Evolutionary conservation across 2,329 filamentous ascomycete species (phyloP).

Genomic region (Stachybotrys echinatus): DNA sequence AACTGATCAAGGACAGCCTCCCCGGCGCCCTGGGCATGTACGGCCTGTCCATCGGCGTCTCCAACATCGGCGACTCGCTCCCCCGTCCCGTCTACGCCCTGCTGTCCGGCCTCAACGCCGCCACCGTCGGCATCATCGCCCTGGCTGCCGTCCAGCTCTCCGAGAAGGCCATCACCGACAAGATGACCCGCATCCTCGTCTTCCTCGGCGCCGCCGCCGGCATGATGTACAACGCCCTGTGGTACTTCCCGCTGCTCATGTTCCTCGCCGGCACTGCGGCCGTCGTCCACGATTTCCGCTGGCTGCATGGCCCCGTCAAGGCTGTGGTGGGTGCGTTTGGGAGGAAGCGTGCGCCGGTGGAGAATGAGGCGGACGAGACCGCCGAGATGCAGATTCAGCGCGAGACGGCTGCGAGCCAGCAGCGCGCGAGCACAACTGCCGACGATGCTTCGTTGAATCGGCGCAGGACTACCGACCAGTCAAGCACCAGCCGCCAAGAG

Average conservation of each 20-base stretch:
- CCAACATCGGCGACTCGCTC: slow-evolving; percentile 51
- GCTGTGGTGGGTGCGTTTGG: neutral
- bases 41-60: slow-evolving; percentile 59
- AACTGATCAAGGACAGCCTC: slow-evolving; percentile 38
- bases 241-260: slow-evolving; percentile 67
- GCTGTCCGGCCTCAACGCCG: slow-evolving; percentile 65
- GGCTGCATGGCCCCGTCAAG: slow-evolving; percentile 32
- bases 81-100: slow-evolving; percentile 62
- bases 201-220: slow-evolving; percentile 60
- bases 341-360: neutral
- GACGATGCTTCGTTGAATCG: neutral
- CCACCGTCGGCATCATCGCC: slow-evolving; percentile 67
- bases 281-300: slow-evolving; percentile 50
- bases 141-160: slow-evolving; percentile 64
- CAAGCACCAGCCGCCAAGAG: neutral
- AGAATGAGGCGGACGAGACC: neutral
- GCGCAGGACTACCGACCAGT: neutral
- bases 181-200: slow-evolving; percentile 56
- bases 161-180: slow-evolving; percentile 62
- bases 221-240: slow-evolving; percentile 64
- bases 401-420: neutral
- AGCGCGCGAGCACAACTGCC: neutral
- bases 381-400: neutral
- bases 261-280: slow-evolving; percentile 46
- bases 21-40: slow-evolving; percentile 70